Conservation (phyloP, 2,329 filamentous ascomycete species). For the Alternaria solani region DNA sequence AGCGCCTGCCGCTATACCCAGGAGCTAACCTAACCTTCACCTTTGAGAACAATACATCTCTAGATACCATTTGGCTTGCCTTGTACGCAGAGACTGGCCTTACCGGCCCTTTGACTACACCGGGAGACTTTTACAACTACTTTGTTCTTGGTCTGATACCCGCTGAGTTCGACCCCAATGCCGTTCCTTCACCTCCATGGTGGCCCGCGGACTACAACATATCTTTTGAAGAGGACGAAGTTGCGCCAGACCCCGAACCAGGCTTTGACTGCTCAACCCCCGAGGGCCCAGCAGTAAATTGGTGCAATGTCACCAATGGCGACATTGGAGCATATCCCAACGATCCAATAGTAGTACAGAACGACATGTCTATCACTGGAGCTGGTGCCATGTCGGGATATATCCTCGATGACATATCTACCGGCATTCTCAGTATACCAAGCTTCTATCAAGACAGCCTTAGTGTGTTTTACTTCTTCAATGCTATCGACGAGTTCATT, state of each 20-base stretch:
- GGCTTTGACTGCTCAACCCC: neutral
- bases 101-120: slow-evolving; percentile 48
- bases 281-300: neutral
- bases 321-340: slow-evolving; percentile 35
- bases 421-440: slow-evolving; percentile 55
- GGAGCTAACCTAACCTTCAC: slow-evolving; percentile 27
- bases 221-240: neutral
- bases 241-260: neutral
- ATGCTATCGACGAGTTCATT: slow-evolving; percentile 52
- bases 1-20: slow-evolving; percentile 34
- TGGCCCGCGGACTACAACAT: neutral
- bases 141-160: slow-evolving; percentile 44
- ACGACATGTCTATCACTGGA: slow-evolving; percentile 23
- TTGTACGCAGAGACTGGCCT: neutral
- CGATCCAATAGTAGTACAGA: slow-evolving; percentile 28
- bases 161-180: slow-evolving; percentile 28
- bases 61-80: neutral
- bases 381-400: slow-evolving; percentile 52
- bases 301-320: neutral
- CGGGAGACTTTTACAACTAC: slow-evolving; percentile 56
- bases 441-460: slow-evolving; percentile 43
- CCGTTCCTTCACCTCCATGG: too few species aligned
- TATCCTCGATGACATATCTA: slow-evolving; percentile 48
- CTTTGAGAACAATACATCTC: neutral
- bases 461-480: slow-evolving; percentile 25